Evolutionary conservation across 2,329 filamentous ascomycete species (phyloP).

Genomic region (Paracamarosporium sp.): DNA sequence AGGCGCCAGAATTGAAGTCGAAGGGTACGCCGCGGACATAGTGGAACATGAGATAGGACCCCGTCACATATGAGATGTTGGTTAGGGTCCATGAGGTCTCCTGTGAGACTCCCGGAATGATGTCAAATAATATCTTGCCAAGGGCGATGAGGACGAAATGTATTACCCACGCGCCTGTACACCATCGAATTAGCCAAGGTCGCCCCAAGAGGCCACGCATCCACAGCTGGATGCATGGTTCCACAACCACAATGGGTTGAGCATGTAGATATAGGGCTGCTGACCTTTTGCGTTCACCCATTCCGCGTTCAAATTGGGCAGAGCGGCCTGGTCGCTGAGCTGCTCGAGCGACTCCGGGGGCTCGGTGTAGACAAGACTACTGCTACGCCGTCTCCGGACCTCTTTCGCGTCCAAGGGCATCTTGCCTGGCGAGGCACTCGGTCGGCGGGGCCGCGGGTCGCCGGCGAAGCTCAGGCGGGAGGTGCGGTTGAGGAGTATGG

Average conservation of each 20-base stretch:
- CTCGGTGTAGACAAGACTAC: constrained; percentile 98
- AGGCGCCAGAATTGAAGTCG: constrained; percentile 97
- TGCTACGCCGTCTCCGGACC: constrained; percentile 88
- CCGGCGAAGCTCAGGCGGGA: constrained; percentile 81
- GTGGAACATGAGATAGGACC: constrained; percentile 99
- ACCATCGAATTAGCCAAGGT: constrained; percentile 18
- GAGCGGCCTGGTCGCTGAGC: constrained; percentile 91
- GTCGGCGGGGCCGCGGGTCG: constrained; percentile 64
- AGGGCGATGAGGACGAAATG: constrained; percentile 90
- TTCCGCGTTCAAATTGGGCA: constrained; percentile 96
- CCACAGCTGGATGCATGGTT: not conserved
- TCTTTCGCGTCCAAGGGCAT: constrained; percentile 57
- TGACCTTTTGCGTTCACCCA: constrained; percentile 99
- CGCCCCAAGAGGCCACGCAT: constrained; percentile 7
- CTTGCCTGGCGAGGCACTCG: constrained; percentile 33
- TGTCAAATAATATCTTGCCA: constrained; percentile 96
- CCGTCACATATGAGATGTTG: constrained; percentile 99
- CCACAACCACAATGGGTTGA: not conserved
- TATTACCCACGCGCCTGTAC: constrained; percentile 92
- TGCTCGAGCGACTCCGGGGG: constrained; percentile 96
- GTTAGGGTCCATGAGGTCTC: constrained; percentile 98
- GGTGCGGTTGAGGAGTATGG: constrained; percentile 86
- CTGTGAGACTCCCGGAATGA: constrained; percentile 93
- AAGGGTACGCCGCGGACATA: constrained; percentile 97
- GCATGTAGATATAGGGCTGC: constrained; percentile 31